Percentiles rank a stretch among this genome's conserved stretches.
phyloP scores from a whole-genome alignment of 2,329 filamentous ascomycete species.

The Cercospora brassicicola region DNA sequence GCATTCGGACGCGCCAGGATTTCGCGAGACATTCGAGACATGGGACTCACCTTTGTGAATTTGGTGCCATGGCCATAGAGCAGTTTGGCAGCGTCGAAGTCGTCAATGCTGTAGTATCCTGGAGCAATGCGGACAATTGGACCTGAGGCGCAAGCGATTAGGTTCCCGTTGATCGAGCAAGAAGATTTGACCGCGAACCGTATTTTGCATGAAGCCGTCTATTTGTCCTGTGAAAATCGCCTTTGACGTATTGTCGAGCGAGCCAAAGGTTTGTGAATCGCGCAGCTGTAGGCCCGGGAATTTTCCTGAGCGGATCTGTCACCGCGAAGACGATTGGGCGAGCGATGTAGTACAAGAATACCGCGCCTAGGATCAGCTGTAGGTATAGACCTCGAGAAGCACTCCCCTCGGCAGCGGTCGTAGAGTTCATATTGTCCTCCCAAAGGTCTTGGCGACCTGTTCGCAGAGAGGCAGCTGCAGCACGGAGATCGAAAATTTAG shows the following conservation, averaged over 20 bases:
- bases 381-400: not conserved
- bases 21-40: too few relatives aligned
- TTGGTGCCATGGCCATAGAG: not conserved
- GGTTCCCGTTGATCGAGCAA: not conserved
- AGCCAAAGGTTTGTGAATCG: slow-evolving; percentile 18
- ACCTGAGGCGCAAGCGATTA: not conserved
- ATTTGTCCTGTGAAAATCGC: slow-evolving; percentile 8
- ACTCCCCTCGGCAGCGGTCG: not conserved
- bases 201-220: slow-evolving; percentile 12
- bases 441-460: not conserved
- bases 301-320: not conserved
- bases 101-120: not conserved
- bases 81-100: not conserved
- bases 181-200: not conserved
- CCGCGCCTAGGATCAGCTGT: not conserved
- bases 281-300: slow-evolving; percentile 13
- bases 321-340: not conserved
- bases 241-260: not conserved
- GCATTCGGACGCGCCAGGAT: not conserved
- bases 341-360: not conserved
- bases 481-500: too few relatives aligned
- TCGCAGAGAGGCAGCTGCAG: too few relatives aligned
- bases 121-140: not conserved
- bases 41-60: not conserved
- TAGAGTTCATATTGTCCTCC: not conserved